These are phyloP conservation scores for Lentinula edodes DNA, from an alignment of 768 basidiomycete genomes.

Conservation along the genomic window DNA sequence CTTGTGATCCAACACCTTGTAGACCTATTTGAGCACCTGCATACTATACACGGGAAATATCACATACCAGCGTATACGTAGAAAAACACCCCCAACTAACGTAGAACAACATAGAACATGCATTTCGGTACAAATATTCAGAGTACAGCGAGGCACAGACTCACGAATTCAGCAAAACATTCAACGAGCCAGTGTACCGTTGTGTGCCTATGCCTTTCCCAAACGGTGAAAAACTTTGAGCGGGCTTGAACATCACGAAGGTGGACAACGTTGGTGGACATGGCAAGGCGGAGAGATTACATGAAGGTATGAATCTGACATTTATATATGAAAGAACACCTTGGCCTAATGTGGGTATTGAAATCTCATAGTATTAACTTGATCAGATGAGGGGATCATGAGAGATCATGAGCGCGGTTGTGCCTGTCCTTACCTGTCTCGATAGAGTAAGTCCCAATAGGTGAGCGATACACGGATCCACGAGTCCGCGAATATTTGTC, in stretches of 20 bases:
- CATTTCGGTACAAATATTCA: constrained; percentile 4
- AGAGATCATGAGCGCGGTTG: background rate
- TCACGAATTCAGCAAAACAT: constrained; percentile 56
- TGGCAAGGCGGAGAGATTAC: background rate
- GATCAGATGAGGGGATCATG: background rate
- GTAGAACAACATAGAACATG: background rate
- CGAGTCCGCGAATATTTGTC: background rate
- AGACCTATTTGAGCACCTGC: no score
- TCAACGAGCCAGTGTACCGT: constrained; percentile 50
- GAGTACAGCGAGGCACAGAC: background rate
- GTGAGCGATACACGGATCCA: background rate
- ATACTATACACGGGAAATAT: background rate
- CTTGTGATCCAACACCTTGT: constrained; percentile 50
- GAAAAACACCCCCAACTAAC: constrained; percentile 55
- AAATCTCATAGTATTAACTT: background rate
- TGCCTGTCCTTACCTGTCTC: background rate
- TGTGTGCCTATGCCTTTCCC: constrained; percentile 45
- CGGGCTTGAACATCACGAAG: constrained; percentile 37
- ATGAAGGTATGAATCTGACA: background rate
- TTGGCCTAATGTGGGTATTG: background rate
- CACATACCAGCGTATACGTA: constrained; percentile 48
- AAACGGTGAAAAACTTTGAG: constrained; percentile 32
- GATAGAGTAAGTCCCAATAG: background rate
- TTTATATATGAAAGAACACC: background rate
- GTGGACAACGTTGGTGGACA: constrained; percentile 19